Conservation (phyloP, 148 eudicot genomes). For the Nepenthes mirabilis region DNA sequence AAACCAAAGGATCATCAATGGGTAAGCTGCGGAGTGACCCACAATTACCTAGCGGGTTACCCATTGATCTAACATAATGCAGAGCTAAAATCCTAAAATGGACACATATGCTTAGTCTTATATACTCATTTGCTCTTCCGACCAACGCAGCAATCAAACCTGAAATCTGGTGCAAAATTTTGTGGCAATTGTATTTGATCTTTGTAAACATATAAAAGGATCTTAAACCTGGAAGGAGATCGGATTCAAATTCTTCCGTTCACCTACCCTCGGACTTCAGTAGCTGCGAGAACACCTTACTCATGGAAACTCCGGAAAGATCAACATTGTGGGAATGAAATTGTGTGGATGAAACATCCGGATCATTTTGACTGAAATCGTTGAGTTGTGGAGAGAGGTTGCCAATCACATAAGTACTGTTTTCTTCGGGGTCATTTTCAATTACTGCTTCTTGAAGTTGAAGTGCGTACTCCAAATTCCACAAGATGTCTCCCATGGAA, state of each 20-base stretch:
- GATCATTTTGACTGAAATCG: constrained; percentile 29
- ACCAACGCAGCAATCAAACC: too few species aligned
- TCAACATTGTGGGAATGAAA: constrained; percentile 26
- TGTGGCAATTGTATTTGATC: not conserved
- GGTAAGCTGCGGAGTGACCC: too few species aligned
- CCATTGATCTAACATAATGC: too few species aligned
- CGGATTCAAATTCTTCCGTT: not conserved
- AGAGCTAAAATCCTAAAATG: too few species aligned
- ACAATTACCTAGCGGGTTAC: too few species aligned
- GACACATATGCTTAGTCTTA: too few species aligned
- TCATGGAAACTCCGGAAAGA: constrained; percentile 67
- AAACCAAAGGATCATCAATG: too few species aligned
- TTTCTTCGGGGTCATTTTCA: constrained; percentile 56
- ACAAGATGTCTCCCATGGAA: constrained; percentile 87
- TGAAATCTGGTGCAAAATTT: too few species aligned
- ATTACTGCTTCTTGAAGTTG: constrained; percentile 68
- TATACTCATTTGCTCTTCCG: too few species aligned
- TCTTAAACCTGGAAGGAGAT: not conserved
- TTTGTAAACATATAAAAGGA: not conserved
- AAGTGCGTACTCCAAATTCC: constrained; percentile 84
- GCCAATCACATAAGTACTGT: constrained; percentile 53
- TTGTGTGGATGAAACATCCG: constrained; percentile 20
- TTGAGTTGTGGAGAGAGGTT: constrained; percentile 48
- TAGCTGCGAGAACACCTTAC: constrained; percentile 77
- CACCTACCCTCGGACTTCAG: constrained; percentile 61